These are phyloP conservation scores for Linum tenue DNA, from an alignment of 345 rosid species.

Conservation along the genomic window DNA sequence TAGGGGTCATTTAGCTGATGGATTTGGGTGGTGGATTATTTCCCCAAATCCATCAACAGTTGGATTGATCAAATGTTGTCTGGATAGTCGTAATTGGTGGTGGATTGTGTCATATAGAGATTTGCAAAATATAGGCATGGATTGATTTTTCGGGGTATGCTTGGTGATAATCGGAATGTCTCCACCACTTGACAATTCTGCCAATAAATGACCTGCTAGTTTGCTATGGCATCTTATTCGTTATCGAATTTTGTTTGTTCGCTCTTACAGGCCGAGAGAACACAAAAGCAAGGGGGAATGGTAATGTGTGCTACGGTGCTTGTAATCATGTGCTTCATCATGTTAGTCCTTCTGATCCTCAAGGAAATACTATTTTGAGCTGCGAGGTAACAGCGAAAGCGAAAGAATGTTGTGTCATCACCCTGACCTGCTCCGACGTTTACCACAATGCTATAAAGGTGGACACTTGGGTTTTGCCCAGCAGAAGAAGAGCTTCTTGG, in stretches of 20 bases:
- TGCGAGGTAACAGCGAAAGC: neutral
- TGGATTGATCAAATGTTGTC: too few relatives aligned
- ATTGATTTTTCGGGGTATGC: too few relatives aligned
- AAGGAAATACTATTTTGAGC: slow-evolving; percentile 65
- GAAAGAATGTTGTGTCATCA: neutral
- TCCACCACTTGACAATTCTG: too few relatives aligned
- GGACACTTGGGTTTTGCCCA: neutral
- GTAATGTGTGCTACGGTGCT: slow-evolving; percentile 89
- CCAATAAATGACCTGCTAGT: neutral
- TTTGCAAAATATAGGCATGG: too few relatives aligned
- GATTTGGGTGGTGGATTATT: too few relatives aligned
- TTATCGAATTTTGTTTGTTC: neutral
- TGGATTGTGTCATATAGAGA: too few relatives aligned
- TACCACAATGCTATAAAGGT: too few relatives aligned
- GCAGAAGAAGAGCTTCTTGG: neutral
- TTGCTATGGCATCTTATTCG: neutral
- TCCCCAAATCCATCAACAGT: too few relatives aligned
- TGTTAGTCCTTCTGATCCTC: slow-evolving; percentile 81
- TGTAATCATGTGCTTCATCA: slow-evolving; percentile 82
- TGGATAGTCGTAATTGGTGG: too few relatives aligned
- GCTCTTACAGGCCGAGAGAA: slow-evolving; percentile 74
- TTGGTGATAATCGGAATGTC: too few relatives aligned
- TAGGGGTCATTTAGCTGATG: too few relatives aligned
- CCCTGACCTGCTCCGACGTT: too few relatives aligned
- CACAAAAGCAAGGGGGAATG: slow-evolving; percentile 89